These are phyloP conservation scores for Monosporozyma aerobia DNA, from an alignment of 805 yeast genomes.

Conservation along the genomic window DNA sequence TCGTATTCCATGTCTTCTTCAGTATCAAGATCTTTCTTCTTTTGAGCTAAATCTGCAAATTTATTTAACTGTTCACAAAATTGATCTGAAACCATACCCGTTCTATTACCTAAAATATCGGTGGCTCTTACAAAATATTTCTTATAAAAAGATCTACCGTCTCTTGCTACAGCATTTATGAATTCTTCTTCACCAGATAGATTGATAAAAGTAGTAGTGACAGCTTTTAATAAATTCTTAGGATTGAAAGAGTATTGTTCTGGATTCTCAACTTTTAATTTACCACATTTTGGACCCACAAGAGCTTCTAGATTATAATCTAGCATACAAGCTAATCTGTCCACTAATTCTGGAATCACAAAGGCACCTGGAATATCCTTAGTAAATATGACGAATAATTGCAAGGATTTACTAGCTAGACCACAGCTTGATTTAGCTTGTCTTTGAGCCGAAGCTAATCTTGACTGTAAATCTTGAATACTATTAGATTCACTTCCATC, in stretches of 20 bases:
- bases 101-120: conserved; percentile 46
- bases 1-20: conserved; percentile 83
- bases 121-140: conserved; percentile 63
- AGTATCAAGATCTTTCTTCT: conserved; percentile 51
- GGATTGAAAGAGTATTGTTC: conserved; percentile 80
- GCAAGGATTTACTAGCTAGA: conserved; percentile 73
- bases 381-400: conserved; percentile 71
- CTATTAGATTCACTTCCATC: conserved; percentile 40
- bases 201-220: conserved; percentile 70
- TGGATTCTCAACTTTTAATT: conserved; percentile 76
- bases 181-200: conserved; percentile 58
- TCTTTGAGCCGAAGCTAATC: conserved; percentile 55
- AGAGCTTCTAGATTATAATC: conserved; percentile 85
- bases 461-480: conserved; percentile 46
- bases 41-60: conserved; percentile 62
- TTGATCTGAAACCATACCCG: conserved; percentile 44
- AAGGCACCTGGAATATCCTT: conserved; percentile 81
- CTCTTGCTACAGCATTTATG: conserved; percentile 74
- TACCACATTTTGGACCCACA: conserved; percentile 91
- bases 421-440: conserved; percentile 78
- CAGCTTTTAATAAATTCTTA: conserved; percentile 51
- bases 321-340: conserved; percentile 90
- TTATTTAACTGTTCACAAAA: conserved; percentile 41
- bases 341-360: conserved; percentile 81
- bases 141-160: conserved; percentile 77